Base-by-base conservation (phyloP, 441 rosid species). In the Cnidoscolus chayamansa region DNA sequence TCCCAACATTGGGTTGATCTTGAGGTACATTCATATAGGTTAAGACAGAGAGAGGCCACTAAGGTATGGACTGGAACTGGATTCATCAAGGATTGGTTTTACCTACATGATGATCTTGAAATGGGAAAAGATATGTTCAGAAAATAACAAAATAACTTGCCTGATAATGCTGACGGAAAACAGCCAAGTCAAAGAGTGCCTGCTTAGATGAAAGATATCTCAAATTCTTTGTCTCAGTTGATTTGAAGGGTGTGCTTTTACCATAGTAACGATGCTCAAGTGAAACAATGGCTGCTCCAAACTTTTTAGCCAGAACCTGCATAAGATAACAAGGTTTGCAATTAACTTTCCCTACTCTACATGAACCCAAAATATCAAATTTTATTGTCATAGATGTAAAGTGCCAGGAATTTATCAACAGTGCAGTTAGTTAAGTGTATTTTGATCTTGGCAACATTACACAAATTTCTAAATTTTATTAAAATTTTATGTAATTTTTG, bases 181-280 rank as follows among this genome's bases (percentile, higher is more conserved):
- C 84, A 76, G 97, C 98, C 87, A 94, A 85, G 81, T 94, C 97
- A 54, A 76, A 89, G 59, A 94, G 91, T 1, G 98, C 90, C 77
- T 92, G 98, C 74, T 94, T 87, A 35, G 97, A 94, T 19, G 98
- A 94, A 72, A 94, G 90, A 79, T 85, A 94, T 82, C 83, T 92
- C 76, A 94, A 86, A 71, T 94, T 88, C 79, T 85, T 75, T 5
- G 93, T 92, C 11, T 83, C 73, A 55, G 84, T 75, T 17, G 93
- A 85, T 20, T 84, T 78, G 77, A 94, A 89, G n/a, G 98, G 98
- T 4, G 87, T 83, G 79, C 97, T 94, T 83, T 92, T 89, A 65
- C 98, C 97, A 77, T 94, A 94, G 80, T 92, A 94, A 56, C 97
- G 97, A 79, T 94, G 98, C 90, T 94, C 97, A 10, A 94, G 91